Percentiles rank a stretch among this genome's conserved stretches.
phyloP scores from a whole-genome alignment of 2,329 filamentous ascomycete species.

The Aspergillus sp. region DNA sequence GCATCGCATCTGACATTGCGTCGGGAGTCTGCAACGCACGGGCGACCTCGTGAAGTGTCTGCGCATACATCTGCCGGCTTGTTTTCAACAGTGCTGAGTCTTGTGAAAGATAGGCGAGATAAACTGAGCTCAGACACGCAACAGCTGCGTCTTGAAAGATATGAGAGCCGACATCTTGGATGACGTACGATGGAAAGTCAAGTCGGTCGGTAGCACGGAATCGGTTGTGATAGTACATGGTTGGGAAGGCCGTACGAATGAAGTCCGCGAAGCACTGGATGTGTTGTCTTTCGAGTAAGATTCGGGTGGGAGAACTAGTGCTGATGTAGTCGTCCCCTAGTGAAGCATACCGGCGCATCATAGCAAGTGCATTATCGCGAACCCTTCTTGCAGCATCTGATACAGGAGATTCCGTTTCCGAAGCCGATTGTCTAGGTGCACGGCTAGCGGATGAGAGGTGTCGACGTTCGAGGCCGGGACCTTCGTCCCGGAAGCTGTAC shows the following conservation, averaged over 20 bases:
- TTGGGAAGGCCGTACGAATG: constrained; percentile 28
- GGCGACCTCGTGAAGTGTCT: constrained; percentile 31
- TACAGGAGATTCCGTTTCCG: not conserved
- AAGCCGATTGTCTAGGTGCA: not conserved
- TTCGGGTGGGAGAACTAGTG: not conserved
- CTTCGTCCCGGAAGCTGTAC: constrained; percentile 41
- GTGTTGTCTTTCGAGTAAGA: constrained; percentile 7
- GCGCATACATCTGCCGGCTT: constrained; percentile 32
- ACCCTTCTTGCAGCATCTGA: constrained; percentile 17
- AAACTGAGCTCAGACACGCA: constrained; percentile 28
- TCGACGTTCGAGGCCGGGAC: constrained; percentile 33
- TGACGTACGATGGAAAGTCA: constrained; percentile 24
- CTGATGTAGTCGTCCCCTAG: constrained; percentile 6
- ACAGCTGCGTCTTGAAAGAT: constrained; percentile 26
- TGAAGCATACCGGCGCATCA: constrained; percentile 22
- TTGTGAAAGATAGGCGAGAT: constrained; percentile 25
- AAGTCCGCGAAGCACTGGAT: constrained; percentile 22
- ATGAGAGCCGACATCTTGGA: constrained; percentile 23
- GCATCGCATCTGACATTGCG: constrained; percentile 32
- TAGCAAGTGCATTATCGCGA: constrained; percentile 24
- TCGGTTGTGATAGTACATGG: constrained; percentile 27
- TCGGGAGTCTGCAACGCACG: constrained; percentile 26
- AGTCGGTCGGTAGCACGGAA: constrained; percentile 24
- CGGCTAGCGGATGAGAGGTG: constrained; percentile 16
- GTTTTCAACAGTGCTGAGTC: constrained; percentile 22